Evolutionary conservation across 352 stramenopile genomes (phyloP).

Genomic region (Pythium rishiriense): DNA sequence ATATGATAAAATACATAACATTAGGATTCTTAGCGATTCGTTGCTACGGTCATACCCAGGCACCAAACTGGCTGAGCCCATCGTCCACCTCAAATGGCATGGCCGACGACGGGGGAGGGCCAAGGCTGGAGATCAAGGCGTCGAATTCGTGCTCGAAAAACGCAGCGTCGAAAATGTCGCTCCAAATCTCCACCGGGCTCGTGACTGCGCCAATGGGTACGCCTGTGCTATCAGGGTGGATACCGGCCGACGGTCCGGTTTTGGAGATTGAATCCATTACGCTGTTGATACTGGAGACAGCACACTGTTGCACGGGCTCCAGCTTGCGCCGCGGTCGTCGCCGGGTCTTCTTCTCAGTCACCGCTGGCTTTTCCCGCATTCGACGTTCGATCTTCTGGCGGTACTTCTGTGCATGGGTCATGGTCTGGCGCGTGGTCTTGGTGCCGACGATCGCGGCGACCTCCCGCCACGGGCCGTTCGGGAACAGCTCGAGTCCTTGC

Average conservation of each 20-base stretch:
- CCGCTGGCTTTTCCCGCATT: neutral
- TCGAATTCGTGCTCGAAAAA: conserved; percentile 1
- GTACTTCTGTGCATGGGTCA: conserved; percentile 85
- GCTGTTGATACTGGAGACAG: neutral
- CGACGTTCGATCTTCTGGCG: conserved; percentile 73
- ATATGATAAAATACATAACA: too few relatives aligned
- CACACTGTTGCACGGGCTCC: neutral
- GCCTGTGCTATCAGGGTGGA: neutral
- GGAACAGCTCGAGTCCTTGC: conserved; percentile 59
- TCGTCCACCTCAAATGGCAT: neutral
- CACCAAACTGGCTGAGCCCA: neutral
- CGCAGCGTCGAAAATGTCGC: neutral
- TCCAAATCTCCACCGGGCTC: neutral
- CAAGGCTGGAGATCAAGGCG: neutral
- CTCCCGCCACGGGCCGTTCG: conserved; percentile 60
- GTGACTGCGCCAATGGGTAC: neutral
- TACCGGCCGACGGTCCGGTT: neutral
- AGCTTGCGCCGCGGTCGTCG: neutral
- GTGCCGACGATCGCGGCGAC: conserved; percentile 69
- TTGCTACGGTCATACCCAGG: neutral
- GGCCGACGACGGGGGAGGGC: neutral
- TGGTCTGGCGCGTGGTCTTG: conserved; percentile 93
- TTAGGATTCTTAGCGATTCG: too few relatives aligned
- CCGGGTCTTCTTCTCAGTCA: neutral
- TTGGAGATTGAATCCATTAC: neutral